Conservation (phyloP, 1,139 yeast species). For the Sugiyamaella grinbergsii region DNA sequence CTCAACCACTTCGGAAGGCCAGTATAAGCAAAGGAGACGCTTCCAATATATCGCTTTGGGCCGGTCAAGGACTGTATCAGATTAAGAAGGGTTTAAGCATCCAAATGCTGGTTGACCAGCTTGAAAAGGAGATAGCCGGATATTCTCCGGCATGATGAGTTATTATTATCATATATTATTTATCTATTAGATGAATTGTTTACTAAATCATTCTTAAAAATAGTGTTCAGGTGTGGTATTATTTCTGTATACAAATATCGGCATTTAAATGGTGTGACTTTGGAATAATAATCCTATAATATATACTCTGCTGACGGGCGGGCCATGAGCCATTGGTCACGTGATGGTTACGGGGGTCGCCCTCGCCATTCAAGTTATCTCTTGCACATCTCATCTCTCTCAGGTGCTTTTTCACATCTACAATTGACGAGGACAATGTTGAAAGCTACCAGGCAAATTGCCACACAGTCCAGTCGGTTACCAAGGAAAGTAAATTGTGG, state of each 20-base stretch:
- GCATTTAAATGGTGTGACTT: too few relatives aligned
- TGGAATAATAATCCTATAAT: too few relatives aligned
- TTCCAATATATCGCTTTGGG: constrained; percentile 26
- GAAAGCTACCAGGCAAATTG: not conserved
- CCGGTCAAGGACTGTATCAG: constrained; percentile 26
- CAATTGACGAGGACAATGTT: not conserved
- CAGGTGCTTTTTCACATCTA: not conserved
- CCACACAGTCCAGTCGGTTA: not conserved
- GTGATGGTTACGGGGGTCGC: not conserved
- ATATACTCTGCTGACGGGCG: not conserved
- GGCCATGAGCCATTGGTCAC: not conserved
- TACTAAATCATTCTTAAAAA: too few relatives aligned
- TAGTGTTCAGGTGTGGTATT: too few relatives aligned
- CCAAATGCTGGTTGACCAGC: constrained; percentile 9
- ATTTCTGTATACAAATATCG: too few relatives aligned
- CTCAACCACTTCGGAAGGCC: constrained; percentile 25
- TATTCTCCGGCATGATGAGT: too few relatives aligned
- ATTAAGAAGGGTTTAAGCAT: constrained; percentile 9
- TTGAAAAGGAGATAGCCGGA: constrained; percentile 10
- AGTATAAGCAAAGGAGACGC: constrained; percentile 19
- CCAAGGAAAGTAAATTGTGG: not conserved
- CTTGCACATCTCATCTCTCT: not conserved
- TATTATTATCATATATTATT: too few relatives aligned
- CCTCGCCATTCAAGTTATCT: not conserved
- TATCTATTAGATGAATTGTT: too few relatives aligned